A percentile compares a stretch with the other conserved stretches of the same genome.
phyloP scores from a whole-genome alignment of 2,329 filamentous ascomycete genomes.

The Cadophora gregata region DNA sequence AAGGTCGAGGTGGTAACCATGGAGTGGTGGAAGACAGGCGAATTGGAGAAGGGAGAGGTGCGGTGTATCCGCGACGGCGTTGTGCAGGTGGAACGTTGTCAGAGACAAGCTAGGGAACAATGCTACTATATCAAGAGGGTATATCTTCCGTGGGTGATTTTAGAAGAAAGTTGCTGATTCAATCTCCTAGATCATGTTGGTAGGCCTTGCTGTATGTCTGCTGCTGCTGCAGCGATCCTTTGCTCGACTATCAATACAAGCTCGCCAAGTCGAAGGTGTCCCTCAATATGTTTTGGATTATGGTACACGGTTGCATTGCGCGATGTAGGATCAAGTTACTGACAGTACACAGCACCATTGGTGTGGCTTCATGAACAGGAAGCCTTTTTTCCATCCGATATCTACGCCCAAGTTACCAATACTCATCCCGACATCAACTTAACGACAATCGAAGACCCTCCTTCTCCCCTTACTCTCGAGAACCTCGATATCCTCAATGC shows the following conservation, averaged over 20 bases:
- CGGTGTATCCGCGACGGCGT: conserved; percentile 12
- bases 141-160: not conserved
- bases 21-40: conserved; percentile 23
- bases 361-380: conserved; percentile 57
- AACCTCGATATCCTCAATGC: conserved; percentile 56
- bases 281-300: conserved; percentile 53
- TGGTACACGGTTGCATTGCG: conserved; percentile 43
- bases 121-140: conserved; percentile 32
- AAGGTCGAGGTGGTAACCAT: conserved; percentile 21
- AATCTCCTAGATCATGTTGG: conserved; percentile 29
- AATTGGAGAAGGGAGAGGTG: conserved; percentile 32
- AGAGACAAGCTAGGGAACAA: conserved; percentile 5
- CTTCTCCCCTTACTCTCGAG: conserved; percentile 50
- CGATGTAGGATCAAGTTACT: not conserved
- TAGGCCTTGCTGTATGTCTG: conserved; percentile 25
- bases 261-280: conserved; percentile 41
- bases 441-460: conserved; percentile 46
- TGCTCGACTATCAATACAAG: conserved; percentile 17
- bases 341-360: conserved; percentile 51
- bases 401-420: conserved; percentile 52
- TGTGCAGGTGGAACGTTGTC: not conserved
- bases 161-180: conserved; percentile 10
- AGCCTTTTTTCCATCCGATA: conserved; percentile 55
- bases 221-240: conserved; percentile 32
- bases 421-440: conserved; percentile 53